Evolutionary conservation across 208 protist genomes (phyloP).

Genomic region (Crithidia sp.): DNA sequence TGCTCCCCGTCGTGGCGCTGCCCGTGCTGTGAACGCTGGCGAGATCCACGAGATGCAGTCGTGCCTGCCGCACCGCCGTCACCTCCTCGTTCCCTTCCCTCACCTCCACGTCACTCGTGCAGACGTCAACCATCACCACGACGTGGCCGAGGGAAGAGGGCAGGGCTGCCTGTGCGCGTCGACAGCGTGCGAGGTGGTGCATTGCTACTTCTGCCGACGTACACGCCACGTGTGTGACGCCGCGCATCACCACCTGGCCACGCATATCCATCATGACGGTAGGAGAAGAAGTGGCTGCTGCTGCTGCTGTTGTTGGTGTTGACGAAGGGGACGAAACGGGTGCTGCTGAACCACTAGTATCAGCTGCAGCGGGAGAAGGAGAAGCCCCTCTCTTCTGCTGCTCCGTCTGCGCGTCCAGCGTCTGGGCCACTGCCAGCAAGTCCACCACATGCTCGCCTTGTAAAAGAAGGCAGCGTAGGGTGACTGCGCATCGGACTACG

Average conservation of each 20-base stretch:
- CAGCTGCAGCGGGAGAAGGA: not conserved
- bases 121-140: constrained; percentile 85
- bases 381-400: not conserved
- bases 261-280: constrained; percentile 24
- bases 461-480: constrained; percentile 19
- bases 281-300: not conserved
- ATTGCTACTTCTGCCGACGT: constrained; percentile 10
- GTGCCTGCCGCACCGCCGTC: constrained; percentile 18
- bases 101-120: constrained; percentile 12
- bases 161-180: constrained; percentile 5
- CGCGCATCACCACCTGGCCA: constrained; percentile 18
- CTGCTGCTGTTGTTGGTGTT: constrained; percentile 17
- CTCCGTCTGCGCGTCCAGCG: not conserved
- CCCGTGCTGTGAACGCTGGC: constrained; percentile 65
- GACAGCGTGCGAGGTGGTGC: not conserved
- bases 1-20: too few relatives aligned
- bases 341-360: not conserved
- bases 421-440: constrained; percentile 16
- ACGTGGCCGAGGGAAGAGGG: constrained; percentile 47
- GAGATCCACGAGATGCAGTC: constrained; percentile 93
- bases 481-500: not conserved
- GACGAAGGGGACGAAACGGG: not conserved
- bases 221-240: constrained; percentile 13
- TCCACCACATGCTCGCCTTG: constrained; percentile 27
- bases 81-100: constrained; percentile 39